phyloP scores from a whole-genome alignment of 352 stramenopile species.

The Phytophthora pisi region DNA sequence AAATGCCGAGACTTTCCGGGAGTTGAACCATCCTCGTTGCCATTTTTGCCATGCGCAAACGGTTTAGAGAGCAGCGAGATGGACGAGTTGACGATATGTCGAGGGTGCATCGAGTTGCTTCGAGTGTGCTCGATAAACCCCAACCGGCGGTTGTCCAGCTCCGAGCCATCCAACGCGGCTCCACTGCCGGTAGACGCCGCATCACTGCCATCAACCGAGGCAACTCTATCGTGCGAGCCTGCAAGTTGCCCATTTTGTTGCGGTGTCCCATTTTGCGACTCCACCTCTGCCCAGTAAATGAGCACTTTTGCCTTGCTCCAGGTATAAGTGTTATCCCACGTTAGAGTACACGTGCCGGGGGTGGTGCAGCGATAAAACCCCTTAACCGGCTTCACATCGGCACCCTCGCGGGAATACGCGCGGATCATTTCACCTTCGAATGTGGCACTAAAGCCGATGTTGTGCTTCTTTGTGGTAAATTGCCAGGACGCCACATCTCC shows the following conservation, averaged over 20 bases:
- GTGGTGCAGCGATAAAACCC: slow-evolving; percentile 58
- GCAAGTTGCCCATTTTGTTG: slow-evolving; percentile 22
- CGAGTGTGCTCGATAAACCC: slow-evolving; percentile 75
- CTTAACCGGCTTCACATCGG: slow-evolving; percentile 64
- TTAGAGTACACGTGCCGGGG: slow-evolving; percentile 66
- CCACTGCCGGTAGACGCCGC: slow-evolving; percentile 12
- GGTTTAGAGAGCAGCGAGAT: slow-evolving; percentile 79
- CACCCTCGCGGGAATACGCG: slow-evolving; percentile 73
- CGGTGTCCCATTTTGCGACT: slow-evolving; percentile 33
- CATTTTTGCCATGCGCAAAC: slow-evolving; percentile 43
- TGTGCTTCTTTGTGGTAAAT: slow-evolving; percentile 82
- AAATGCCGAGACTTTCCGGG: slow-evolving; percentile 34
- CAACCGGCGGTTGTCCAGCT: slow-evolving; percentile 49
- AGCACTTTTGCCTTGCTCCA: slow-evolving; percentile 81
- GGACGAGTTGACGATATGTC: slow-evolving; percentile 70
- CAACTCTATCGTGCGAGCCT: slow-evolving; percentile 15
- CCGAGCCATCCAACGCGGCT: slow-evolving; percentile 6
- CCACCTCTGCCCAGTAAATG: slow-evolving; percentile 79
- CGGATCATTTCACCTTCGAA: slow-evolving; percentile 66
- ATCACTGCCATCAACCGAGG: slow-evolving; percentile 21
- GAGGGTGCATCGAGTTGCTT: slow-evolving; percentile 63
- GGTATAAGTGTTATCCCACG: slow-evolving; percentile 87
- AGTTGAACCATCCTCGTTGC: slow-evolving; percentile 26
- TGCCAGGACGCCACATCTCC: slow-evolving; percentile 71
- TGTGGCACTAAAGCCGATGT: slow-evolving; percentile 80